Base-by-base conservation (phyloP, 805 yeast genomes). In the Ogataea thermomethanolica region DNA sequence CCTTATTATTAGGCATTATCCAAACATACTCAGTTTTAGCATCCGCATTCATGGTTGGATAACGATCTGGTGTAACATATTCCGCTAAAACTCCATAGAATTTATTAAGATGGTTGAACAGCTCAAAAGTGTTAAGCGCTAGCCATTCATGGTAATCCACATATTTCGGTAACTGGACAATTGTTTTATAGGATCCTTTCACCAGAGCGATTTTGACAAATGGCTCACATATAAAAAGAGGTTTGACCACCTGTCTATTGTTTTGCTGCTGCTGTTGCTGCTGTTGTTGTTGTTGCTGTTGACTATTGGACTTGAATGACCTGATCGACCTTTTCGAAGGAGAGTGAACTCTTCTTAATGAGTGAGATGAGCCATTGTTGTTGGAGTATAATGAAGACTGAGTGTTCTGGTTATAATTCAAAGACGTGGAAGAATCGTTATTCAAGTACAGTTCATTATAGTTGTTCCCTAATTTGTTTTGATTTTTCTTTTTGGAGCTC, bases 141-240 rank as follows among this genome's bases (percentile, higher is more conserved):
- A 93, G 70, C 99, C 99, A 93, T 61, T 93, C 99, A 40, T 89
- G 86, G 44, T 78, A 73, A 56, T 93, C 98, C 9, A 95, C 97
- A 58, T 91, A 91, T 58, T 87, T 88, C 13, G 99, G 99, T 15
- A 88, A 69, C 57, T 87, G 95, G 1, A 93, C 97, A 49, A 93
- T 93, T 1, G 99, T 90, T 56, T 86, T 89, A 68, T 89, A 93
- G 0, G 96, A 85, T 12, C 99, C 99, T 58, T 91, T 93, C 13
- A 95, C 99, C 25, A 93, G 68, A 0, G 98, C 95, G 0, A 97
- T 87, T 46, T 90, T 81, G 5, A 90, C 93, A 61, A 85, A 93
- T 10, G 97, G 98, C 53, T 90, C 96, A 56, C 93, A 81, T 50
- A 93, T 60, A 56, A 90, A 93, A 40, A 93, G 66, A 4, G 89